These are phyloP conservation scores for Apiospora hydei DNA, from an alignment of 2,329 filamentous ascomycete species.

Conservation along the genomic window DNA sequence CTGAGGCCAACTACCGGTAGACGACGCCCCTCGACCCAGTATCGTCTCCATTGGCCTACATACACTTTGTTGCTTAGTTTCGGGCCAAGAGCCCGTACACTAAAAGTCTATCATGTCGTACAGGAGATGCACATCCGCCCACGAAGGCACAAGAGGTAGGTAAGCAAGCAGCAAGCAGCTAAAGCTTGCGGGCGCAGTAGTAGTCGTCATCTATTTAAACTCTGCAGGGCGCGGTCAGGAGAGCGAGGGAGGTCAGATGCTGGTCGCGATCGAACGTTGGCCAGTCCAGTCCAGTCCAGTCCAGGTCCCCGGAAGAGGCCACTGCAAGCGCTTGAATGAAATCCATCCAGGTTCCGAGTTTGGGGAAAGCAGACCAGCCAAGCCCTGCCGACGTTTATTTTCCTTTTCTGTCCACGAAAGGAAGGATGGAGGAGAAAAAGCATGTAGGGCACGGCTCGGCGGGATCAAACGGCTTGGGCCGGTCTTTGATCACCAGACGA, in stretches of 20 bases:
- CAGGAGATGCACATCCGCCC: neutral
- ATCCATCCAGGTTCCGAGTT: neutral
- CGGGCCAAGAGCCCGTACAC: neutral
- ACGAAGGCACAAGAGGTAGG: neutral
- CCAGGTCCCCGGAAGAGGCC: neutral
- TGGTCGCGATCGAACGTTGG: neutral
- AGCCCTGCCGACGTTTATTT: neutral
- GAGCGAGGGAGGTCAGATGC: neutral
- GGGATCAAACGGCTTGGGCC: constrained; percentile 16
- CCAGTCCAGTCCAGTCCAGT: neutral
- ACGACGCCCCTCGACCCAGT: neutral
- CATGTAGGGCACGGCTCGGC: constrained; percentile 9
- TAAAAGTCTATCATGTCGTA: neutral
- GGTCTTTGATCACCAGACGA: constrained; percentile 13
- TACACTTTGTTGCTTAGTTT: neutral
- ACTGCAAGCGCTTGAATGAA: neutral
- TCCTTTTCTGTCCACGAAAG: neutral
- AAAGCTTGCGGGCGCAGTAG: neutral
- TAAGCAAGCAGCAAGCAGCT: neutral
- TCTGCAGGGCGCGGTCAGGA: neutral
- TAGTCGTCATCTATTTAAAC: neutral
- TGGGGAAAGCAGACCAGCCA: neutral
- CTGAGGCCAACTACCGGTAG: constrained; percentile 17
- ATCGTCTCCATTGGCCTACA: constrained; percentile 6
- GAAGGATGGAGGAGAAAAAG: neutral